A percentile compares a stretch with the other conserved stretches of the same genome.
phyloP scores from a whole-genome alignment of 768 basidiomycete genomes.

The Nevesoporus exiguus region DNA sequence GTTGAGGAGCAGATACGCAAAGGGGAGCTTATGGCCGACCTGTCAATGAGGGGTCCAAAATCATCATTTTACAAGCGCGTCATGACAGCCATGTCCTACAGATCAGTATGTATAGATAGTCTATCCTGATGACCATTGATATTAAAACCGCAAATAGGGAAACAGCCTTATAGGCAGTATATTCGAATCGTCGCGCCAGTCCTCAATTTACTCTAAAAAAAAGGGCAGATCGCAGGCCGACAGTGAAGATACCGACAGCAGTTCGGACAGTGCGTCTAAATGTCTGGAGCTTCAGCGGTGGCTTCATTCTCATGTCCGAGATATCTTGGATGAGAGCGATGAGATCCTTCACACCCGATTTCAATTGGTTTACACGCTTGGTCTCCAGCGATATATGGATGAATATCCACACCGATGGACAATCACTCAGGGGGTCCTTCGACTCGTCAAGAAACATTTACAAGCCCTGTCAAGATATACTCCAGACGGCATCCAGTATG shows the following conservation, averaged over 20 bases:
- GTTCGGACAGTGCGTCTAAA: no score
- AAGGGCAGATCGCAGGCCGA: not conserved
- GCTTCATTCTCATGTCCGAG: not conserved
- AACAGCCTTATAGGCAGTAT: no score
- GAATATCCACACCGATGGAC: no score
- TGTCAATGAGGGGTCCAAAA: not conserved
- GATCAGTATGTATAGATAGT: not conserved
- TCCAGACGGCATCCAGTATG: not conserved
- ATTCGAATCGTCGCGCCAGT: no score
- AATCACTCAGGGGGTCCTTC: no score
- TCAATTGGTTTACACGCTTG: not conserved
- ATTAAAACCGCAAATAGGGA: no score
- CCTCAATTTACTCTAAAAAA: not conserved
- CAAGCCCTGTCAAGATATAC: not conserved
- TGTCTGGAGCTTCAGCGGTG: not conserved
- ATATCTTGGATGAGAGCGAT: not conserved
- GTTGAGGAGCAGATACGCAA: conserved; percentile 33
- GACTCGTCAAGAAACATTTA: not conserved
- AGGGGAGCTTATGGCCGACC: not conserved
- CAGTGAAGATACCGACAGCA: no score
- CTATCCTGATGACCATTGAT: no score
- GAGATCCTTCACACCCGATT: not conserved
- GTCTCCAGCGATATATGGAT: not conserved
- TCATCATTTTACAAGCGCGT: no score
- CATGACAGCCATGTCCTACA: no score